A percentile compares a stretch with the other conserved stretches of the same genome.
phyloP scores from a whole-genome alignment of 805 yeast genomes.

The Saccharomycopsis microspora region DNA sequence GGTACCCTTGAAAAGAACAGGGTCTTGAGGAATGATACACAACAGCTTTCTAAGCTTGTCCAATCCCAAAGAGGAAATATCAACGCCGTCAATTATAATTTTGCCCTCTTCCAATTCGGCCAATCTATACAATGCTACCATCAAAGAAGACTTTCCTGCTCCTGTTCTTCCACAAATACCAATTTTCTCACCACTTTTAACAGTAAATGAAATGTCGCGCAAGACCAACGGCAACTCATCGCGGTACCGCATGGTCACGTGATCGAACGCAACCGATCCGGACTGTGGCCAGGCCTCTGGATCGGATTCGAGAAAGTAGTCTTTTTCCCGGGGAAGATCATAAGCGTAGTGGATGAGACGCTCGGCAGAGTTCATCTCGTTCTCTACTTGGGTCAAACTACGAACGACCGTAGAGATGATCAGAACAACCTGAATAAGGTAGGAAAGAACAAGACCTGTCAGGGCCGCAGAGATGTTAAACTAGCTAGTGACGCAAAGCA shows the following conservation, averaged over 20 bases:
- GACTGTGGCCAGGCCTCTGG: conserved; percentile 54
- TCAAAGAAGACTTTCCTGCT: conserved; percentile 67
- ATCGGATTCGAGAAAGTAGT: conserved; percentile 29
- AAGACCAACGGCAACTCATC: conserved; percentile 54
- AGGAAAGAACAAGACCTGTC: conserved; percentile 59
- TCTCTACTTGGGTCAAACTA: conserved; percentile 54
- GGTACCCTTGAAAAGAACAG: conserved; percentile 72
- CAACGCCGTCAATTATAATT: conserved; percentile 57
- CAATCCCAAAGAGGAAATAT: conserved; percentile 54
- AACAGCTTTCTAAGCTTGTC: conserved; percentile 55
- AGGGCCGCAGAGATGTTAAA: conserved; percentile 49
- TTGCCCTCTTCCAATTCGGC: conserved; percentile 43
- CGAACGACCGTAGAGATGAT: conserved; percentile 49
- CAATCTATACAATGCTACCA: conserved; percentile 59
- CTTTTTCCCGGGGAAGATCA: conserved; percentile 58
- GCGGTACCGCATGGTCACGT: conserved; percentile 52
- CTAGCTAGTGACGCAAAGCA: conserved; percentile 49
- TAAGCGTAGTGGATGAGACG: conserved; percentile 56
- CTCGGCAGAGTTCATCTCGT: conserved; percentile 50
- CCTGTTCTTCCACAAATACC: conserved; percentile 64
- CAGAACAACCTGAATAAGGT: conserved; percentile 42
- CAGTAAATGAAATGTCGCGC: conserved; percentile 38
- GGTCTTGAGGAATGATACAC: conserved; percentile 83
- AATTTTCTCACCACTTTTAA: conserved; percentile 42
- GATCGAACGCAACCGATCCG: conserved; percentile 43